Evolutionary conservation across 192 early-diverging fungal genomes (phyloP), one percentile per base, ranked within the genome.

Genomic region (Phycomyces blakesleeanus): DNA sequence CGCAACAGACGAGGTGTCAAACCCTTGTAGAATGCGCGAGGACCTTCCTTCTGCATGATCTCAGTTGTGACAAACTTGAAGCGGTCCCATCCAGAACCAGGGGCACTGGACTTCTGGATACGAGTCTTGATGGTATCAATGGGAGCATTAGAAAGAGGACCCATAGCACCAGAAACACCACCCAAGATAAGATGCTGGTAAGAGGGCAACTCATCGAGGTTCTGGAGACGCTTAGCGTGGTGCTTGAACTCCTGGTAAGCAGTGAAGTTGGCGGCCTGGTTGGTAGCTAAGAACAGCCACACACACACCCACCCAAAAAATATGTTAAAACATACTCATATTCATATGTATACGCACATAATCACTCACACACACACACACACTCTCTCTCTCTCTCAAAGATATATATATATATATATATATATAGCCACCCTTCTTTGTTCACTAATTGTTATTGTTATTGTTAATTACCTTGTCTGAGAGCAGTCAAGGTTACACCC

Each of bases 101-200:
- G 63, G 40, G 84, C 83, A 8, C 85, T 85, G 6, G 87, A 86
- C 77, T 89, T 91, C 72, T 98, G 96, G 54, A 98, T 94, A 71
- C 96, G 91, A 16, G 96, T 98, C 83, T 98, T 98, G 81, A 98
- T 95, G 34, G 94, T 96, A 75, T 98, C 96, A 47, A 98, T 95
- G 21, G 96, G 96, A 3, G 91, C 92, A 72, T 98, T 98, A 51
- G 91, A 95, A 1, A 98, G 73, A 1, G 96, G 96, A 37, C 94
- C 89, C 89, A 92, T 91, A 29, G 89, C 90, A 63, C 90, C 90
- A 56, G 91, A 94, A 51, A 98, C 78, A 61, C 93, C 92, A 75
- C 96, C 96, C 61, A 94, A 83, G 25, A 94, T 68, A 25, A 94
- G 74, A 66, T 89, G 85, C 80, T 98, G 95, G 78, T 94, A 98